Base-by-base conservation (phyloP, 2,329 filamentous ascomycete genomes). In the Plenodomus biglobosus region DNA sequence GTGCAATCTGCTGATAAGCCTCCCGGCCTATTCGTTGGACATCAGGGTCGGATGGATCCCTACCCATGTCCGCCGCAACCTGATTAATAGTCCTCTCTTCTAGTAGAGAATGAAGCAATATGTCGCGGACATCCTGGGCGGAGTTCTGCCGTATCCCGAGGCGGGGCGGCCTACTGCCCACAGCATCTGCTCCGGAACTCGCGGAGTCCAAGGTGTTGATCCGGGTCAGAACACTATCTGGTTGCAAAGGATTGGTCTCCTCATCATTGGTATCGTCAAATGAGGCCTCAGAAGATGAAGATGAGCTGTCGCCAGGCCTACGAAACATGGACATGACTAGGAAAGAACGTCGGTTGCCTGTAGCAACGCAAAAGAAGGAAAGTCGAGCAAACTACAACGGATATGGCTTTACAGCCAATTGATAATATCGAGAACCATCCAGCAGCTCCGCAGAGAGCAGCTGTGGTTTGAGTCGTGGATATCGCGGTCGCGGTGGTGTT, bases 71-170 rank as follows among this genome's bases (percentile, higher is more conserved):
- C 16, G 69, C 58, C 30, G 73, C 63, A 10, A 73, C 73, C 41
- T 76, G 66, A 21, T 62, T 64, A 8, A 73, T 53, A 30, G 73
- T 73, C 43, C 73, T 70, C 38, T 76, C 72, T 57, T 78, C 76
- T 1, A 79, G 62, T 18, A 79, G 52, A 2, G 76, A 70, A 55
- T 78, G 75, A 4, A 79, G 53, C 10, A 78, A 52, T 13, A 75
- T 55, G 44, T 76, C 71, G 17, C 62, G 65, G 24, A 71, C 52
- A 40, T 65, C 55, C 27, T 63, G 55, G 8, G 56, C 51, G 15
- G 63, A 68, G 34, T 52, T 62, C 32, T 59, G 56, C 35, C 58
- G 52, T 39, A 58, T 22, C 7, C 55, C 55, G 19, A 58, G 38
- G 32, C 46, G 44, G 19, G 46, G 53, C 24, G 54, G 58, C 8